Conservation (phyloP, 2,329 filamentous ascomycete species). For the Myriosclerotinia scirpicola region DNA sequence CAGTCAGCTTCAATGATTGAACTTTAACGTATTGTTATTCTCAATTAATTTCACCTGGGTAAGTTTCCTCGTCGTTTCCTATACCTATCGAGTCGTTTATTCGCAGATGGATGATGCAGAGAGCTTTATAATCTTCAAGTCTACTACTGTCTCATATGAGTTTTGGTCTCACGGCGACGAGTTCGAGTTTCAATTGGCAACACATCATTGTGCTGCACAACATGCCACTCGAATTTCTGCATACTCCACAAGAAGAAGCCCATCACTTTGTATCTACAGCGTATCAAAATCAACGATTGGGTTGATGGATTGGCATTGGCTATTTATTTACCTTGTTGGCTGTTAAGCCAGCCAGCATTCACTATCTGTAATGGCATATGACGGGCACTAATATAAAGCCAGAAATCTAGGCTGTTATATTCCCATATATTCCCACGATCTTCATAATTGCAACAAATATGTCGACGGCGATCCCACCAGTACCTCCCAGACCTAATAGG, state of each 20-base stretch:
- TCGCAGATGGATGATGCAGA: conserved; percentile 4
- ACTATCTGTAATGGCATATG: conserved; percentile 1
- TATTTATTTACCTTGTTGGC: not conserved
- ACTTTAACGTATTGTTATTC: conserved; percentile 12
- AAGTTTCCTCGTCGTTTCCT: not conserved
- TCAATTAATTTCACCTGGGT: conserved; percentile 1
- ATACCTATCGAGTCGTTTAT: conserved; percentile 12
- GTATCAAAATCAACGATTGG: not conserved
- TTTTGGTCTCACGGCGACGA: not conserved
- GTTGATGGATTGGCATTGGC: not conserved
- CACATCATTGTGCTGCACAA: conserved; percentile 15
- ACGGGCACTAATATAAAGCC: conserved; percentile 16
- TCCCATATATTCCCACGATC: conserved; percentile 19
- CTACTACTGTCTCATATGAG: conserved; percentile 8
- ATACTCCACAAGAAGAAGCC: not conserved
- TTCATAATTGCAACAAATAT: conserved; percentile 5
- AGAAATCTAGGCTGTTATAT: conserved; percentile 19
- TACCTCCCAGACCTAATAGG: conserved; percentile 64
- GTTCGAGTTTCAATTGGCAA: conserved; percentile 20
- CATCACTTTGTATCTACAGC: conserved; percentile 1
- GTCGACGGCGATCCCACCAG: conserved; percentile 43
- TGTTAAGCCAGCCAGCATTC: not conserved
- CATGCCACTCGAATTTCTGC: not conserved
- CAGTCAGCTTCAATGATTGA: conserved; percentile 32
- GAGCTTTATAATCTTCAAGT: not conserved